Evolutionary conservation across 495 filamentous ascomycete genomes (phyloP), one percentile per base, ranked within the genome.

Genomic region (Annulohypoxylon nitens): DNA sequence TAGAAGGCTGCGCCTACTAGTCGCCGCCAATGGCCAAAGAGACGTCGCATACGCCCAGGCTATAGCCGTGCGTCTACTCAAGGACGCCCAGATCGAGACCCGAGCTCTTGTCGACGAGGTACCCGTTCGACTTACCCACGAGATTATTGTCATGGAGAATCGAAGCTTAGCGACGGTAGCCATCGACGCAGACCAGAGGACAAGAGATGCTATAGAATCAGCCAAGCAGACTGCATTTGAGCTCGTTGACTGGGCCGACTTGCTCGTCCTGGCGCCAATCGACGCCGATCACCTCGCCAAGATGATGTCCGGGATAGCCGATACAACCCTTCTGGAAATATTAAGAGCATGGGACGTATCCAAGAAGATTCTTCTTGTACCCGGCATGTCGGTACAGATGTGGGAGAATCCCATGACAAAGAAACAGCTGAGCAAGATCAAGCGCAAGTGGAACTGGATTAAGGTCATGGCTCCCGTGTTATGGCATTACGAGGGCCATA

Each of bases 371-470:
- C 79, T 95, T 53, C 81, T 97, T 18, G 88, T 96, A 12, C 93
- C 93, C 0, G 92, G 90, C 50, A 95, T 97, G 93, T 92, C 91
- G 5, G 86, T 86, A 5, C 84, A 90, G 63, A 91, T 92, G 88
- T 97, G 93, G 93, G 89, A 94, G 77, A 92, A 95, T 74, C 93
- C 93, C 12, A 89, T 95, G 81, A 95, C 90, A 20, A 90, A 89
- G 79, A 90, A 92, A 74, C 93, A 97, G 77, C 86, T 96, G 45
- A 89, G 88, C 76, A 95, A 95, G 76, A 89, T 96, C 47, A 84
- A 88, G 48, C 85, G 88, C 59, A 93, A 91, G 72, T 96, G 93
- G 93, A 89, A 90, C 43, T 96, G 93, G 92, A 88, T 96, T 60
- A 83, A 88, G 59, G 89, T 93, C 34, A 81, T 86, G 79, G 82